These are phyloP conservation scores for Neofusicoccum cordaticola DNA, from an alignment of 2,329 filamentous ascomycete species.

Conservation along the genomic window DNA sequence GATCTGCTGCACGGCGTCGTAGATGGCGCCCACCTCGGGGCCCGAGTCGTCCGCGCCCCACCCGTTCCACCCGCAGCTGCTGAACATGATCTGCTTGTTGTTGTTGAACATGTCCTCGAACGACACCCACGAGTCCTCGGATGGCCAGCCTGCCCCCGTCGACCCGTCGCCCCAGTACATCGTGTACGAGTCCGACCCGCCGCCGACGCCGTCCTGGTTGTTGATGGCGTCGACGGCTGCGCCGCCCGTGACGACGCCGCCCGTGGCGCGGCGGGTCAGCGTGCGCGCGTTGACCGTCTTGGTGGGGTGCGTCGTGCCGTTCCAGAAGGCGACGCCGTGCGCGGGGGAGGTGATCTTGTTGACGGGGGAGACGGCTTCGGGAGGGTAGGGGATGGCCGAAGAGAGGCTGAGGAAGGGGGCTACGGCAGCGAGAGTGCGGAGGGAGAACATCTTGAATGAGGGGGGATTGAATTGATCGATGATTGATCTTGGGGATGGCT, in stretches of 20 bases:
- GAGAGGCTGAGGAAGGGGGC: not conserved
- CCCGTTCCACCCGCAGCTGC: conserved; percentile 35
- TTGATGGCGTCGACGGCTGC: not conserved
- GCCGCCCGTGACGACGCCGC: not conserved
- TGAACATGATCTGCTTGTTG: conserved; percentile 26
- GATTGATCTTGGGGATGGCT: not conserved
- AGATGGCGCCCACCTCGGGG: conserved; percentile 38
- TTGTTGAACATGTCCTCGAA: conserved; percentile 10
- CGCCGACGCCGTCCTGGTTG: conserved; percentile 1
- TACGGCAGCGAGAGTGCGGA: not conserved
- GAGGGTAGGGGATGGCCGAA: not conserved
- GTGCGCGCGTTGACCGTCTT: not conserved
- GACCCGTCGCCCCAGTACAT: conserved; percentile 35
- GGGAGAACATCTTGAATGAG: not conserved
- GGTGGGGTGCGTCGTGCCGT: not conserved
- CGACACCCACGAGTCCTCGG: conserved; percentile 31
- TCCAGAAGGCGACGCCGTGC: not conserved
- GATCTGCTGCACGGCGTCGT: conserved; percentile 35
- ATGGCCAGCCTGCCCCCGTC: conserved; percentile 37
- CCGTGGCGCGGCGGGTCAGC: not conserved
- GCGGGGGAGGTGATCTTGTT: not conserved
- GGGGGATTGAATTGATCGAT: not conserved
- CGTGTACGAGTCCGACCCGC: conserved; percentile 22
- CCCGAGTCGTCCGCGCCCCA: conserved; percentile 37
- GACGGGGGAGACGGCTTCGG: not conserved